These are phyloP conservation scores for Cucumis melo DNA, from an alignment of 306 rosid species.

Conservation along the genomic window DNA sequence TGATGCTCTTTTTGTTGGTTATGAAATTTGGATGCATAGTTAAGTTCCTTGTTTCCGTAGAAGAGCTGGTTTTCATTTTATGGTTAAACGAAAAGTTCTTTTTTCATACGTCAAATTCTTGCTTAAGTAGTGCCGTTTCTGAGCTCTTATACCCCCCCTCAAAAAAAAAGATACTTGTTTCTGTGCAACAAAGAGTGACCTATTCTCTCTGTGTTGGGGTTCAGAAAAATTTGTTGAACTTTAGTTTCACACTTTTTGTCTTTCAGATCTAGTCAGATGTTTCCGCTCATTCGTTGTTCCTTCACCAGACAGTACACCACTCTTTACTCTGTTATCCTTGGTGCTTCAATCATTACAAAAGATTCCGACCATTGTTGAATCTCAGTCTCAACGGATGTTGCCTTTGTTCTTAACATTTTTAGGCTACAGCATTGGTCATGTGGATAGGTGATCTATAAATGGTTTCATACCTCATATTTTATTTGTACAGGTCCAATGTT, in stretches of 20 bases:
- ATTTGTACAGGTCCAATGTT: neutral
- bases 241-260: slow-evolving; percentile 10
- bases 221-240: neutral
- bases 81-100: neutral
- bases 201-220: neutral
- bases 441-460: slow-evolving; percentile 34
- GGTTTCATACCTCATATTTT: neutral
- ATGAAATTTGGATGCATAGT: neutral
- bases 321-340: slow-evolving; percentile 36
- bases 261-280: slow-evolving; percentile 44
- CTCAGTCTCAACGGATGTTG: slow-evolving; percentile 45
- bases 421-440: slow-evolving; percentile 47
- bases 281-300: slow-evolving; percentile 35
- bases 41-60: neutral
- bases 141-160: no score
- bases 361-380: slow-evolving; percentile 40
- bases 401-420: slow-evolving; percentile 64
- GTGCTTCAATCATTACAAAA: slow-evolving; percentile 73
- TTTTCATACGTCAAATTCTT: neutral
- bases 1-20: neutral
- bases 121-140: neutral
- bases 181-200: neutral
- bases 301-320: slow-evolving; percentile 50
- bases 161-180: neutral
- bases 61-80: neutral